A percentile compares a stretch with the other conserved stretches of the same genome.
Evolutionary conservation across 345 rosid species (phyloP).

Genomic region (Camelina laxa): DNA sequence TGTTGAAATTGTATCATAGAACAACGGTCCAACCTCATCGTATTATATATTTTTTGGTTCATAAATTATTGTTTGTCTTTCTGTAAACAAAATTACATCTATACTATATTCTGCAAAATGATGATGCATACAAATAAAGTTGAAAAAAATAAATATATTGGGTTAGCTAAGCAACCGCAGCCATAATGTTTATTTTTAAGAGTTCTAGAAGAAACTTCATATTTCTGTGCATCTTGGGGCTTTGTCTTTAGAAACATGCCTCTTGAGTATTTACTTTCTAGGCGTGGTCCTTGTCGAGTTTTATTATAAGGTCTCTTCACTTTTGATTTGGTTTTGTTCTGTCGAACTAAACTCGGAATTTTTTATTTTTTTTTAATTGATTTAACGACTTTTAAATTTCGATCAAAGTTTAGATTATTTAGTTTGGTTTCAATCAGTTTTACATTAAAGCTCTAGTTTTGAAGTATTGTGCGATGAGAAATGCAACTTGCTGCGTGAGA

Average conservation of each 20-base stretch:
- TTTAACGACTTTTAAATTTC: too few relatives aligned
- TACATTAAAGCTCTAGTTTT: background rate
- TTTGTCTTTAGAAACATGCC: background rate
- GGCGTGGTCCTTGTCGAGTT: constrained; percentile 13
- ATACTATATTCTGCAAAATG: background rate
- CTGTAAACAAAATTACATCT: background rate
- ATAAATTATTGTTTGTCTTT: background rate
- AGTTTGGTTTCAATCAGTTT: background rate
- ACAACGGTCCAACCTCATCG: background rate
- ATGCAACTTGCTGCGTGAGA: constrained; percentile 42
- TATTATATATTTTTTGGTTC: background rate
- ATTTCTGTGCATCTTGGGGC: background rate
- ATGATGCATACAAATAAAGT: constrained; percentile 7
- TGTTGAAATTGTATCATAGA: background rate
- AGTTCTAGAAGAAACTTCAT: constrained; percentile 16
- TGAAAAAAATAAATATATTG: background rate
- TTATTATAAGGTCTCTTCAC: background rate
- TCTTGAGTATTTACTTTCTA: background rate
- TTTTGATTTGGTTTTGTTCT: background rate
- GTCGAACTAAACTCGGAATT: background rate
- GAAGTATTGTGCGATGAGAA: constrained; percentile 16
- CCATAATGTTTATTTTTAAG: background rate
- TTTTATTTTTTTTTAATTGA: too few relatives aligned
- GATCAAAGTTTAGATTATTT: background rate
- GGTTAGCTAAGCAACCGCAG: background rate